These are phyloP conservation scores for Nymphaea thermarum DNA, from an alignment of 164 flowering plant genomes.

Conservation along the genomic window DNA sequence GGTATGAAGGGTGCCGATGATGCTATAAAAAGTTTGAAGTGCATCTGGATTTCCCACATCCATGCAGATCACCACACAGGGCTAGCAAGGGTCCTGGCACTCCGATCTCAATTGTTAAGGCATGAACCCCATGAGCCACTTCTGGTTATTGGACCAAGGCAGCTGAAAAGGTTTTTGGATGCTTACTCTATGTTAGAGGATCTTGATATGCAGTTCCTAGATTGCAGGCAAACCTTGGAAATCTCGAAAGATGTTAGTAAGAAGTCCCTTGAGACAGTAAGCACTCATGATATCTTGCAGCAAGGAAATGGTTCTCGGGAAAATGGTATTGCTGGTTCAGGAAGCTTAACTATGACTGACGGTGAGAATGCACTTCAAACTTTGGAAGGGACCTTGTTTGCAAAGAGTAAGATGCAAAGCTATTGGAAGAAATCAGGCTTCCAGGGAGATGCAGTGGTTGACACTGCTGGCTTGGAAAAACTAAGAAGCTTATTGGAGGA, in stretches of 20 bases:
- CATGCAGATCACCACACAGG: conserved; percentile 99
- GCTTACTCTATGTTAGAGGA: conserved; percentile 90
- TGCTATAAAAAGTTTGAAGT: conserved; percentile 50
- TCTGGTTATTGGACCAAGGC: conserved; percentile 80
- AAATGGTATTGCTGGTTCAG: neutral
- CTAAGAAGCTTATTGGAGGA: conserved; percentile 50
- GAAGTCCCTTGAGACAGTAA: neutral
- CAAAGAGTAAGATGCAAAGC: conserved; percentile 63
- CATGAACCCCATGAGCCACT: conserved; percentile 62
- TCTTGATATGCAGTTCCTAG: conserved; percentile 82
- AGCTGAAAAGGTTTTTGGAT: conserved; percentile 64
- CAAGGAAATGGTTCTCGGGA: neutral
- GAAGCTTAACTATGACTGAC: conserved; percentile 4
- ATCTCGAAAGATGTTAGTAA: conserved; percentile 27
- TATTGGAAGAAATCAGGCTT: conserved; percentile 45
- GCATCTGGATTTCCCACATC: conserved; percentile 95
- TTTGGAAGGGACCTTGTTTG: conserved; percentile 36
- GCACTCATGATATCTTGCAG: neutral
- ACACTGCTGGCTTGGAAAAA: conserved; percentile 24
- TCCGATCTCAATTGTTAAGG: conserved; percentile 50
- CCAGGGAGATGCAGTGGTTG: conserved; percentile 22
- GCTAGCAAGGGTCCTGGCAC: conserved; percentile 84
- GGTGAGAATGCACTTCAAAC: conserved; percentile 4
- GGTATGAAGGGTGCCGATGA: conserved; percentile 79
- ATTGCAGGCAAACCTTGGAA: conserved; percentile 63